Evolutionary conservation across 1,139 yeast species (phyloP).

Genomic region (Starmera stellimalicola): DNA sequence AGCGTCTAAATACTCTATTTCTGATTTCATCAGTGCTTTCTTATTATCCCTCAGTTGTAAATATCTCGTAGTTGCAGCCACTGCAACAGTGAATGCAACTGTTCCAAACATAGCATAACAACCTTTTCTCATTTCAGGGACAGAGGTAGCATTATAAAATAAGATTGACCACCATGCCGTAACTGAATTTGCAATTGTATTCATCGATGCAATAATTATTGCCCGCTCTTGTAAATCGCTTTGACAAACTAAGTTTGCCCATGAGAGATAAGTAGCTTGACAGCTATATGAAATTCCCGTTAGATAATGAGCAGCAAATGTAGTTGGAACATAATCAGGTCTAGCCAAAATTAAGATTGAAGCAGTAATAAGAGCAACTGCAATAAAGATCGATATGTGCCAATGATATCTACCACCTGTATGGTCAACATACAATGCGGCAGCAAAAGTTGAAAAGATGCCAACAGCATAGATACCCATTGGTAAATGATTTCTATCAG

Average conservation of each 20-base stretch:
- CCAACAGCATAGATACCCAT: slow-evolving; percentile 39
- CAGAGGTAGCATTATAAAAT: slow-evolving; percentile 33
- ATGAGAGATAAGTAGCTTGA: slow-evolving; percentile 37
- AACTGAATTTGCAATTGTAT: slow-evolving; percentile 38
- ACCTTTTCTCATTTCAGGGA: slow-evolving; percentile 19
- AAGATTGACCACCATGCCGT: slow-evolving; percentile 43
- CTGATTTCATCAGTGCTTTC: no score
- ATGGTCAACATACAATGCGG: slow-evolving; percentile 31
- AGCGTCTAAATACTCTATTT: no score
- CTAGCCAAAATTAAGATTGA: slow-evolving; percentile 23
- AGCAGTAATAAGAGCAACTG: slow-evolving; percentile 24
- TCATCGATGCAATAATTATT: slow-evolving; percentile 38
- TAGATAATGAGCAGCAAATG: slow-evolving; percentile 35
- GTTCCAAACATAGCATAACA: slow-evolving; percentile 1
- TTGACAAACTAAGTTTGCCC: slow-evolving; percentile 39
- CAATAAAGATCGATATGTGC: slow-evolving; percentile 29
- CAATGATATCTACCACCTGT: slow-evolving; percentile 32
- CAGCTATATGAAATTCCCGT: slow-evolving; percentile 36
- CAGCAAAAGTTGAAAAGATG: slow-evolving; percentile 26
- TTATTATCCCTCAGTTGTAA: slow-evolving; percentile 15
- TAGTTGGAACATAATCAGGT: slow-evolving; percentile 22
- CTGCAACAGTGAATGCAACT: slow-evolving; percentile 20
- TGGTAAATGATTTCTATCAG: slow-evolving; percentile 34
- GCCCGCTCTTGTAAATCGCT: slow-evolving; percentile 36
- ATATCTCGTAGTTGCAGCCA: slow-evolving; percentile 16